Base-by-base conservation (phyloP, 441 rosid genomes). In the Macaranga tanarius region DNA sequence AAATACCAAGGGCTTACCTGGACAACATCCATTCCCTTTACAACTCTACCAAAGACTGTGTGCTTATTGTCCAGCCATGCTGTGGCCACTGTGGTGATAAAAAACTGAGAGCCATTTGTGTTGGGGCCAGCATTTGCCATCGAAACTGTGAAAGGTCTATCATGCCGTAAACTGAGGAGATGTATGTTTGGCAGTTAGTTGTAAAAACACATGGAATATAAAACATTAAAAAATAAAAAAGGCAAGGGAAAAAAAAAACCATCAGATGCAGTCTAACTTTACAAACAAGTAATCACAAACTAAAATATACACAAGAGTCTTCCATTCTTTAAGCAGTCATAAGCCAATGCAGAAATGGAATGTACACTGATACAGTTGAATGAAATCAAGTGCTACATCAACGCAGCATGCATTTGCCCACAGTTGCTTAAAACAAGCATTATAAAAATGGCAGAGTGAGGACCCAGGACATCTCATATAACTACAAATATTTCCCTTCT, bases 31-130 rank as follows among this genome's bases (percentile, higher is more conserved):
- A 95, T 95, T 76, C 97, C 98, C 77, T 91, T 93, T 3, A 79
- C 84, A 51, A 91, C 97, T 87, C 95, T 86, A 72, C 99, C 99
- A 69, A 93, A 95, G 66, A 95, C 98, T 0, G 96, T 91, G 79
- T 95, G 97, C 85, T 93, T 95, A 79, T 90, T 93, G 85, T 93
- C 98, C 81, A 91, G 86, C 99, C 99, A 95, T 13, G 98, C 95
- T 25, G 98, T 95, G 42, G 97, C 99, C 71, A 91, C 99, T 7
- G 99, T 90, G 69, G 99, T 93, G 79, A 95, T 86, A 69, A 95
- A 95, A 83, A 95, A 89, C 81, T 93, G 97, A 0, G 98, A 93
- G 64, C 99, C 98, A 69, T 93, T 95, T 50, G 96, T 86, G 83
- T 91, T 95, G 69, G 87, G 92, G 65, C 98, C 97, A 16, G 97